A percentile compares a stretch with the other conserved stretches of the same genome.
phyloP scores from a whole-genome alignment of 2,329 filamentous ascomycete genomes.

The Colletotrichum somersetense region DNA sequence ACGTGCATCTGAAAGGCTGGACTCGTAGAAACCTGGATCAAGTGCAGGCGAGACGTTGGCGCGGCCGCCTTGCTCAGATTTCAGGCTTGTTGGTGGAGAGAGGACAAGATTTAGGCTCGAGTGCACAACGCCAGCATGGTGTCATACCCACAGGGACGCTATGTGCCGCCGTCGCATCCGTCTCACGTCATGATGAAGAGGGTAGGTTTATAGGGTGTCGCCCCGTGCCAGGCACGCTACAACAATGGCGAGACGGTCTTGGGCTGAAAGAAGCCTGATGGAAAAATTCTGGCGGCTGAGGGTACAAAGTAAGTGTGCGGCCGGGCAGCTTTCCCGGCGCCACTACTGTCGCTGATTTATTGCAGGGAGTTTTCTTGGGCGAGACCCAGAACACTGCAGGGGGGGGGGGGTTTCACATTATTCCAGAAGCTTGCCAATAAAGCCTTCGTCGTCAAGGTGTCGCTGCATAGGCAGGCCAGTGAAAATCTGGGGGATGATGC shows the following conservation, averaged over 20 bases:
- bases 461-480: conserved; percentile 12
- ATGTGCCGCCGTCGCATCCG: neutral
- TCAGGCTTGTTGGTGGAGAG: neutral
- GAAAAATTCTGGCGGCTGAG: neutral
- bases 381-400: conserved; percentile 16
- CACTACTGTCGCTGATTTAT: neutral
- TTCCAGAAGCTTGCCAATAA: conserved; percentile 31
- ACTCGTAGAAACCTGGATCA: neutral
- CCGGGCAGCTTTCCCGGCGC: neutral
- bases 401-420: conserved; percentile 36
- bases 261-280: neutral
- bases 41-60: neutral
- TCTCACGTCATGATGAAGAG: conserved; percentile 5
- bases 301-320: neutral
- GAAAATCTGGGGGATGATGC: conserved; percentile 40
- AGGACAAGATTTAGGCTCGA: neutral
- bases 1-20: neutral
- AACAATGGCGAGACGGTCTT: neutral
- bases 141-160: neutral
- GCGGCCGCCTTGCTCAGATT: neutral
- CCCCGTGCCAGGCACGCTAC: no score
- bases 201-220: neutral
- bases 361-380: neutral
- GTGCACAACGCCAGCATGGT: neutral
- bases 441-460: conserved; percentile 4